phyloP scores from a whole-genome alignment of 2,329 filamentous ascomycete genomes.

The Penicillium sp. region DNA sequence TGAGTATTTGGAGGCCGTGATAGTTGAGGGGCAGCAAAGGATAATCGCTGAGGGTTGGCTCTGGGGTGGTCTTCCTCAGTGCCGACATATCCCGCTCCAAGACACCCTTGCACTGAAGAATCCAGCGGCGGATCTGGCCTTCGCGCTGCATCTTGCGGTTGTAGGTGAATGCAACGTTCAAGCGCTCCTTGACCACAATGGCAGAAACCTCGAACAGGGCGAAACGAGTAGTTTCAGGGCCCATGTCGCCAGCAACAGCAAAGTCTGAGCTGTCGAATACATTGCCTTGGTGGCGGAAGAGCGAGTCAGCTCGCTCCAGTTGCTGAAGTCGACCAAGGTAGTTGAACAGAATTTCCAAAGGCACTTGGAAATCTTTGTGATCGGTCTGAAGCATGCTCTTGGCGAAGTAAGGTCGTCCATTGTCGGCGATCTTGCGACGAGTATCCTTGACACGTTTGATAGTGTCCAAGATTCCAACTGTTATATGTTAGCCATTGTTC shows the following conservation, averaged over 20 bases:
- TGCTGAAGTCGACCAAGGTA: conserved; percentile 43
- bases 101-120: conserved; percentile 38
- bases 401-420: conserved; percentile 38
- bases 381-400: conserved; percentile 27
- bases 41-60: conserved; percentile 44
- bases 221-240: conserved; percentile 44
- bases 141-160: conserved; percentile 49
- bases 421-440: conserved; percentile 33
- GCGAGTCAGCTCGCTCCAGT: conserved; percentile 44
- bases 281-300: conserved; percentile 44
- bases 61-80: conserved; percentile 27
- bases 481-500: conserved; percentile 9
- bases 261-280: conserved; percentile 29
- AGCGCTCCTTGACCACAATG: conserved; percentile 46
- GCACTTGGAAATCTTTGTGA: conserved; percentile 38
- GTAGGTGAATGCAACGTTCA: conserved; percentile 52
- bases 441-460: conserved; percentile 41
- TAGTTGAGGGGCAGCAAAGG: conserved; percentile 46
- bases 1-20: conserved; percentile 37
- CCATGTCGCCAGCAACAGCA: conserved; percentile 45
- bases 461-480: conserved; percentile 28
- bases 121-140: conserved; percentile 43
- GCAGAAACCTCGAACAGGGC: conserved; percentile 54
- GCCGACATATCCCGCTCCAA: conserved; percentile 32
- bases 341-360: conserved; percentile 43